Conservation (phyloP, 2,329 filamentous ascomycete species). For the Exophiala spinifera region DNA sequence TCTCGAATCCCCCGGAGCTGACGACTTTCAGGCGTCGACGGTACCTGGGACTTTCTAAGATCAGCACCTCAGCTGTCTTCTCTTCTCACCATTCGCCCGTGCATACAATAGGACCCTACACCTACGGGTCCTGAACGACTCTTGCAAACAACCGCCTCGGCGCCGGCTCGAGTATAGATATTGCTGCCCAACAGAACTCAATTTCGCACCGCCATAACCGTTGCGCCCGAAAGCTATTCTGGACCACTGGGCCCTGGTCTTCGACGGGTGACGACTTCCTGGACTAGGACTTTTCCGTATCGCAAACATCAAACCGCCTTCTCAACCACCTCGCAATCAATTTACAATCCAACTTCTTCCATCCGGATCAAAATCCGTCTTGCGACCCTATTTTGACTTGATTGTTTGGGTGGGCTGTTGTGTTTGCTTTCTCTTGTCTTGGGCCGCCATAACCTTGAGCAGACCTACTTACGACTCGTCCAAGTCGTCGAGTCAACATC, state of each 20-base stretch:
- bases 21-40: background rate
- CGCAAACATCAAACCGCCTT: background rate
- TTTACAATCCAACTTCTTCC: background rate
- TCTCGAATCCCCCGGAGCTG: background rate
- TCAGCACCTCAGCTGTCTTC: background rate
- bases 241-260: background rate
- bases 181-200: constrained; percentile 1
- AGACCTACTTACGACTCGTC: background rate
- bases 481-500: constrained; percentile 1
- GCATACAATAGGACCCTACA: background rate
- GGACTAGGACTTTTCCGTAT: background rate
- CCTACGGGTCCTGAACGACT: background rate
- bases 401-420: constrained; percentile 11
- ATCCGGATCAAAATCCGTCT: background rate
- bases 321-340: background rate
- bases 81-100: background rate
- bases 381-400: background rate
- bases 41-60: background rate
- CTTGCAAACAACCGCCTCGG: background rate
- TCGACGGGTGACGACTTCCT: background rate
- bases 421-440: constrained; percentile 16
- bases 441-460: constrained; percentile 3
- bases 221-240: background rate
- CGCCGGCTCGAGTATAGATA: background rate
- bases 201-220: background rate